Percentiles rank a stretch among this genome's conserved stretches.
Evolutionary conservation across 176 grass and related monocot genomes (phyloP).

Genomic region (Ensete ventricosum): DNA sequence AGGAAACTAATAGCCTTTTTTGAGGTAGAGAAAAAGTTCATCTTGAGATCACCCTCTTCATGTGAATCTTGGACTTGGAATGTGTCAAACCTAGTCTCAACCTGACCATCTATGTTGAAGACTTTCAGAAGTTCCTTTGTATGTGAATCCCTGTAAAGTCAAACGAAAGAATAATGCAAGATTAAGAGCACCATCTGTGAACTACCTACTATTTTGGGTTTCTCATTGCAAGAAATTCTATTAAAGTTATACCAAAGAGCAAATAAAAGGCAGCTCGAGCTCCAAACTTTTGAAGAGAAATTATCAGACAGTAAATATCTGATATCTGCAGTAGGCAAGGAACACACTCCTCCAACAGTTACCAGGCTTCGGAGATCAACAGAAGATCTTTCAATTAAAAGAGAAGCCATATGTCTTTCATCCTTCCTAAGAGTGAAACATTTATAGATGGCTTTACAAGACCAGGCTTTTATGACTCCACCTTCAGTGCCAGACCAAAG

Average conservation of each 20-base stretch:
- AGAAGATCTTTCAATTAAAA: constrained; percentile 10
- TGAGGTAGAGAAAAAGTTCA: constrained; percentile 6
- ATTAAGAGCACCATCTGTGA: neutral
- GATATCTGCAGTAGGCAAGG: constrained; percentile 11
- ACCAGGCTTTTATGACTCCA: constrained; percentile 11
- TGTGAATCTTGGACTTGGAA: neutral
- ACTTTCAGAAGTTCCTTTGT: constrained; percentile 22
- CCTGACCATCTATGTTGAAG: constrained; percentile 18
- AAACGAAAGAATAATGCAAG: neutral
- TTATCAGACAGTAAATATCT: constrained; percentile 10
- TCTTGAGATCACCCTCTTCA: constrained; percentile 14
- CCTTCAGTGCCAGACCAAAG: constrained; percentile 17
- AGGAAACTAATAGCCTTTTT: constrained; percentile 17
- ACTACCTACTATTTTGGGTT: neutral
- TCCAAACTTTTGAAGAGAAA: constrained; percentile 17
- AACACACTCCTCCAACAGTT: constrained; percentile 13
- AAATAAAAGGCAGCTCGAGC: neutral
- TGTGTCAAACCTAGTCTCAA: constrained; percentile 14
- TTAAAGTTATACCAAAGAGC: constrained; percentile 19
- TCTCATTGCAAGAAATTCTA: neutral
- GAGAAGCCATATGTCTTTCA: constrained; percentile 1
- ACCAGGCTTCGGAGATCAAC: constrained; percentile 12
- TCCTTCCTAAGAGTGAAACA: neutral
- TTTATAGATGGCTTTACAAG: neutral
- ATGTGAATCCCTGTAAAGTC: constrained; percentile 3